Base-by-base conservation (phyloP, 2,329 filamentous ascomycete species). In the Trichoderma polysporum region DNA sequence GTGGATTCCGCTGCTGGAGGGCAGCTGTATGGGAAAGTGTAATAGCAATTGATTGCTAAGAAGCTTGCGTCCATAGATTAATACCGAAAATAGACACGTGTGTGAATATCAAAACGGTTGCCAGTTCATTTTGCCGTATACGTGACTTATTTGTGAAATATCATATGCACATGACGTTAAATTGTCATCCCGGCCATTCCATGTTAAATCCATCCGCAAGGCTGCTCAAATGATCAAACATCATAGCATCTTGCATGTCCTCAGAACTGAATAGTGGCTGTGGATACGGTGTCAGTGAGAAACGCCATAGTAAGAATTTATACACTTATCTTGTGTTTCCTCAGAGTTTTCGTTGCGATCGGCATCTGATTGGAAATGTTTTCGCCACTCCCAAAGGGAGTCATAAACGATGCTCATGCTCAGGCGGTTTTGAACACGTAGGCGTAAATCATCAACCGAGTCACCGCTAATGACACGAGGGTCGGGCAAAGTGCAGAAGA, bases 1-100 rank as follows among this genome's bases (percentile, higher is more conserved):
- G 80, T 86, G 71, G 85, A 87, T 57, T 41, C 68, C 15, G 71
- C 70, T 39, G 71, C 71, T 22, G 73, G 61, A 27, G 71, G 71
- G 4, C 52, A 63, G 33, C 49, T 63, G 33, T 63, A 63, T 50
- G 49, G 41, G 12, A 63, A 45, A 50, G 59, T 63, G 8, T 63
- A 33, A 53, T 33, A 8, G 6, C 39, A 33, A 17, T 22, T 53
- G 27, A n/a, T 4, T 53, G 17, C 27, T 6, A 15, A 33, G 15
- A 53, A 53, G 5, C 0, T 31, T 41, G 35, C 17, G n/a, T 53
- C 33, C 47, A 62, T 62, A 53, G 33, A 62, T 53, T 6, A 31
- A 25, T 9, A n/a, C n/a, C 4, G 25, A 41, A 52, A 39, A 41
- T 41, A 33, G 5, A 33, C 33, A 17, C 35, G 49, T 41, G 17